Evolutionary conservation across 2,329 filamentous ascomycete species (phyloP).

Genomic region (Colletotrichum coccodes): DNA sequence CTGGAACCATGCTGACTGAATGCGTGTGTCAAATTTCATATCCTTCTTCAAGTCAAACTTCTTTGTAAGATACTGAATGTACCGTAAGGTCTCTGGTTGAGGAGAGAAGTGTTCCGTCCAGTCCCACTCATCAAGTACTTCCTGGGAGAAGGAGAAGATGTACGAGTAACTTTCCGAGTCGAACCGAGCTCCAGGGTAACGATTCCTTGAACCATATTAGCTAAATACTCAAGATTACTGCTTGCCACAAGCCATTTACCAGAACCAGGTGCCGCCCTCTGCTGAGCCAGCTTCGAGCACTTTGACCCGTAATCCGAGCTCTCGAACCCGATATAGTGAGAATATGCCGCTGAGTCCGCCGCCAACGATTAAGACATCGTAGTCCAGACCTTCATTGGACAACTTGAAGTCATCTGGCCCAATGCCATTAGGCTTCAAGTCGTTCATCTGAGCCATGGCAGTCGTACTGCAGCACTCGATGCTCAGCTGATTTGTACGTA

Average conservation of each 20-base stretch:
- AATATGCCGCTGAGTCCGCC: constrained; percentile 54
- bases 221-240: not conserved
- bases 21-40: constrained; percentile 43
- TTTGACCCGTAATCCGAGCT: constrained; percentile 47
- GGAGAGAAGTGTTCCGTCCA: constrained; percentile 48
- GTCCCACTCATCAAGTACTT: constrained; percentile 52
- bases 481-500: too few relatives aligned
- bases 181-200: constrained; percentile 57
- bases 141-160: constrained; percentile 52
- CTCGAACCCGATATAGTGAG: constrained; percentile 49
- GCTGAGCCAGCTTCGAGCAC: constrained; percentile 51
- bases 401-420: not conserved
- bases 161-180: constrained; percentile 59
- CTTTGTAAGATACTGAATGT: constrained; percentile 49
- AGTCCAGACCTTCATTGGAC: constrained; percentile 37
- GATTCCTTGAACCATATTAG: constrained; percentile 39
- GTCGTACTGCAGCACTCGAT: not conserved
- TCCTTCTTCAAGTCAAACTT: constrained; percentile 47
- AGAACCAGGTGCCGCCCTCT: constrained; percentile 58
- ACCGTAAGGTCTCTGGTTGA: constrained; percentile 48
- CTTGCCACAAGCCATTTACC: constrained; percentile 36
- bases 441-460: constrained; percentile 3
- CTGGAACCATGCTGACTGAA: constrained; percentile 42
- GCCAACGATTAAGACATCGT: constrained; percentile 51
- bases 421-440: not conserved